Base-by-base conservation (phyloP, 331 rosid genomes). In the Rhamnella rubrinervis region DNA sequence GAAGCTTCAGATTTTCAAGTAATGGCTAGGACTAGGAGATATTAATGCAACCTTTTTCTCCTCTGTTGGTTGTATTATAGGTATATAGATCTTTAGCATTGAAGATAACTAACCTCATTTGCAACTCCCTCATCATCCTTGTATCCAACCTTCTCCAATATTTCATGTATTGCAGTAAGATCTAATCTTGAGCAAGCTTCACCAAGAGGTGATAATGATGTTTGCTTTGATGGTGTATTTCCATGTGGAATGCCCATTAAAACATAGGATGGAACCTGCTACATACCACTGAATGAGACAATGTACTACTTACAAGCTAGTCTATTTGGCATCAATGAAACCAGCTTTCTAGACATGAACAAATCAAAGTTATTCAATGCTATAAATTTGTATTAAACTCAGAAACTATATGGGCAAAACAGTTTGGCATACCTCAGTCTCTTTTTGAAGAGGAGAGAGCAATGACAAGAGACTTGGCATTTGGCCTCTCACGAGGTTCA, bases 61-160 rank as follows among this genome's bases (percentile, higher is more conserved):
- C 59, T 44, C 9, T 15, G 15, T 26, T 31, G 46, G 39, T 57
- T 35, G 39, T 37, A 39, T 57, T 35, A 28, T 37, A 39, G 25
- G n/a, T 12, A 67, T 44, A 49, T 25, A 23, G 31, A 40, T 49
- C 13, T 55, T 23, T 50, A 38, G 75, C 6, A 51, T 28, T 28
- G 31, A 59, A 74, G 60, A 70, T 61, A 73, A 70, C 81, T 63
- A 68, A 91, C 99, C 82, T 95, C 99, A 80, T 91, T 91, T 20
- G 97, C 96, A 81, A 95, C 92, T 73, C 90, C 96, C 73, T 95
- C 99, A 68, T 95, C 99, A 73, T 95, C 99, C 85, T 85, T 91
- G 84, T 91, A 95, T 55, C 96, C 99, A 68, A 78, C 80, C 72
- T 80, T 86, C 56, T 85, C 99, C 86, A 95, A 76, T 74, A 95